A percentile compares a stretch with the other conserved stretches of the same genome.
Conservation (phyloP, 2,329 filamentous ascomycete species). For the Talaromyces sp. region DNA sequence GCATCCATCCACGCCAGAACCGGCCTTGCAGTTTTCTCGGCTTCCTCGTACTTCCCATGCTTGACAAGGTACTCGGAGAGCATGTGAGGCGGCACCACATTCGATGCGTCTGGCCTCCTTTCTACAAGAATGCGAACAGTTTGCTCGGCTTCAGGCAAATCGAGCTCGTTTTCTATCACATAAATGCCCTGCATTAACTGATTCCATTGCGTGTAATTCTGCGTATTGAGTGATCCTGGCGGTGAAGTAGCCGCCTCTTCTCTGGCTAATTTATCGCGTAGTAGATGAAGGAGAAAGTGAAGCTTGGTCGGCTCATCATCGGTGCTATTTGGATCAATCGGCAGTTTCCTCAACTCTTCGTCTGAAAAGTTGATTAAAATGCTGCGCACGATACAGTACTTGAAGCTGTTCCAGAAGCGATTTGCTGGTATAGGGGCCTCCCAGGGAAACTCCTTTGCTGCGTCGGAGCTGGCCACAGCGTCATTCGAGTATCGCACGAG, state of each 20-base stretch:
- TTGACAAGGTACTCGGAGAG: background rate
- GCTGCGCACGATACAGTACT: background rate
- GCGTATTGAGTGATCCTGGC: background rate
- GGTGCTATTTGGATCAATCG: background rate
- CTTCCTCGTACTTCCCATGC: constrained; percentile 5
- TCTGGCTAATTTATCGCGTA: background rate
- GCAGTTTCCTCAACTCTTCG: background rate
- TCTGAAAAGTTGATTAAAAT: background rate
- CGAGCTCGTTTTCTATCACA: background rate
- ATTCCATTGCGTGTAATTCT: background rate
- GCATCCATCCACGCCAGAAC: background rate
- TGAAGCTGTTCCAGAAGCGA: background rate
- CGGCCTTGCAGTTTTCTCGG: background rate
- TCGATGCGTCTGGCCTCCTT: background rate
- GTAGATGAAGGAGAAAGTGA: background rate
- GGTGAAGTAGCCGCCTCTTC: background rate
- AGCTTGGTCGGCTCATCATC: background rate
- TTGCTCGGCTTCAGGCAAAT: background rate
- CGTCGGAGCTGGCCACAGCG: background rate
- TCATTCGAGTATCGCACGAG: background rate
- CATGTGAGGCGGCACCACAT: background rate
- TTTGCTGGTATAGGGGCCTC: background rate
- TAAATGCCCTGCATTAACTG: background rate
- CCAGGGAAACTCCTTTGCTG: background rate
- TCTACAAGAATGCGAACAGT: constrained; percentile 2